Conservation (phyloP, 257 asterid genomes). For the Solanum chmielewskii region DNA sequence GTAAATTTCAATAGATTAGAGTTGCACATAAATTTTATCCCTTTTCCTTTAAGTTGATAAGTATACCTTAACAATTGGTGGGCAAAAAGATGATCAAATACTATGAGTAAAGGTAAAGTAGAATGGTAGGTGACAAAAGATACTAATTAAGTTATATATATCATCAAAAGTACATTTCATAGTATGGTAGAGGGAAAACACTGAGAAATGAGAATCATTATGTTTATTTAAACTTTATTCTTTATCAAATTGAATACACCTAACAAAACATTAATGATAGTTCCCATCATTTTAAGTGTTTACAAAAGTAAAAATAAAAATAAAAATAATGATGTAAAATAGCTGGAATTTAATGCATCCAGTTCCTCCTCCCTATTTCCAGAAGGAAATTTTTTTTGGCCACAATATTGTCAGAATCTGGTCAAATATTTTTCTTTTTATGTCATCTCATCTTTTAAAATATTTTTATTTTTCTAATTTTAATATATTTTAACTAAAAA, state of each 20-base stretch:
- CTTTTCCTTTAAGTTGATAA: not conserved
- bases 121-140: not conserved
- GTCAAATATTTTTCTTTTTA: too few relatives aligned
- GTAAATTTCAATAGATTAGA: not conserved
- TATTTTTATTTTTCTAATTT: too few relatives aligned
- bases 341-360: not conserved
- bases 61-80: not conserved
- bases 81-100: not conserved
- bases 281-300: constrained; percentile 5
- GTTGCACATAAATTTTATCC: not conserved
- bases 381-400: too few relatives aligned
- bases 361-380: not conserved
- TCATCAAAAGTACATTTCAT: not conserved
- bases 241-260: not conserved
- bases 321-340: constrained; percentile 1
- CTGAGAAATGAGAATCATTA: not conserved
- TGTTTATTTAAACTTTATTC: constrained; percentile 2
- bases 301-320: constrained; percentile 3
- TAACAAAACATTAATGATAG: constrained; percentile 12
- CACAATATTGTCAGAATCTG: too few relatives aligned
- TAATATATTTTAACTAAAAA: too few relatives aligned
- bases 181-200: not conserved
- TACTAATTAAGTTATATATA: not conserved
- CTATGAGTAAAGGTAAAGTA: not conserved
- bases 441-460: too few relatives aligned